A percentile compares a stretch with the other conserved stretches of the same genome.
These are phyloP conservation scores for Didymella pinodella DNA, from an alignment of 2,329 filamentous ascomycete genomes.

Conservation along the genomic window DNA sequence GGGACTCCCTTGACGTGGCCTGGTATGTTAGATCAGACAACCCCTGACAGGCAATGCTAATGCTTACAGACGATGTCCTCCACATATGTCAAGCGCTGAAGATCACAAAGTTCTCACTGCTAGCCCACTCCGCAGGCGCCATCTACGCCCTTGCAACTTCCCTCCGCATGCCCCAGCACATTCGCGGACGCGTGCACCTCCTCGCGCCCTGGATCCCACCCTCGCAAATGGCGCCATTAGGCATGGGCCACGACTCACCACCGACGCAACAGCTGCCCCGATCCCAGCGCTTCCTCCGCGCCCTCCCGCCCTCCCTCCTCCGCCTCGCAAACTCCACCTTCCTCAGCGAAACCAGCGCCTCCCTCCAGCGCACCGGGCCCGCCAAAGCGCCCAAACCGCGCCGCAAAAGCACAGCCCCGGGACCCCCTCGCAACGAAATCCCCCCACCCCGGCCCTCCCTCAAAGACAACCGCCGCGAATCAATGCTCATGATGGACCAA, in stretches of 20 bases:
- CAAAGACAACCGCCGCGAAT: slow-evolving; percentile 53
- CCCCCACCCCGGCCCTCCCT: slow-evolving; percentile 29
- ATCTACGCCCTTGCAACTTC: slow-evolving; percentile 97
- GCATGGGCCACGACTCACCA: slow-evolving; percentile 74
- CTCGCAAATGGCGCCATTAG: slow-evolving; percentile 60
- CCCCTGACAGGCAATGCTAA: slow-evolving; percentile 53
- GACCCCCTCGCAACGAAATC: slow-evolving; percentile 17
- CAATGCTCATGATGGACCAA: slow-evolving; percentile 60
- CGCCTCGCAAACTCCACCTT: slow-evolving; percentile 96
- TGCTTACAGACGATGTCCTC: slow-evolving; percentile 75
- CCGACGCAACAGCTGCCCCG: slow-evolving; percentile 89
- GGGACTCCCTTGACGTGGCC: slow-evolving; percentile 93
- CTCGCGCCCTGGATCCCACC: slow-evolving; percentile 97
- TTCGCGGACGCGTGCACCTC: slow-evolving; percentile 91
- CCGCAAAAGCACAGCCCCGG: slow-evolving; percentile 41
- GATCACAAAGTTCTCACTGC: slow-evolving; percentile 93
- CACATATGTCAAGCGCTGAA: slow-evolving; percentile 91
- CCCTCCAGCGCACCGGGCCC: slow-evolving; percentile 64
- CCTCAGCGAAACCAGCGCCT: slow-evolving; percentile 89
- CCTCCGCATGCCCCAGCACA: slow-evolving; percentile 93
- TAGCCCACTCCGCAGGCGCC: slow-evolving; percentile 96
- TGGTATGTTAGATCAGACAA: slow-evolving; percentile 62
- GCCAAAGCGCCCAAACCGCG: slow-evolving; percentile 59
- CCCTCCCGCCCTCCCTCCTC: slow-evolving; percentile 86
- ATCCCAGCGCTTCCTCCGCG: slow-evolving; percentile 87